Conservation (phyloP, 2,329 filamentous ascomycete species). For the Penicillium sp. region DNA sequence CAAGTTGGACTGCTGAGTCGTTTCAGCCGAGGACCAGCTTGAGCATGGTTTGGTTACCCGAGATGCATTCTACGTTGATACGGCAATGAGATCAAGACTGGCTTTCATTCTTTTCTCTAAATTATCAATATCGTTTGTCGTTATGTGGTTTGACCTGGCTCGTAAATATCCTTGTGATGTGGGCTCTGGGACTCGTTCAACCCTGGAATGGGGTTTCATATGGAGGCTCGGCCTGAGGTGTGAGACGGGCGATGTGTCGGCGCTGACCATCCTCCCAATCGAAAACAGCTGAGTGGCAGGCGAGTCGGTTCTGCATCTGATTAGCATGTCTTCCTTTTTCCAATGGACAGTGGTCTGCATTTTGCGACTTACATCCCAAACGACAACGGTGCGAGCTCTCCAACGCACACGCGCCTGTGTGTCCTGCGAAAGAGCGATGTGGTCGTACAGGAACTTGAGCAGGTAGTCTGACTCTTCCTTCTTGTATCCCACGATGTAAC, state of each 20-base stretch:
- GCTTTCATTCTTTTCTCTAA: not conserved
- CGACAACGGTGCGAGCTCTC: slow-evolving; percentile 76
- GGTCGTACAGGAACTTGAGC: slow-evolving; percentile 75
- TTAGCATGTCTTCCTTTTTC: not conserved
- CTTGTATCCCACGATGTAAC: slow-evolving; percentile 78
- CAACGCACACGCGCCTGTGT: slow-evolving; percentile 76
- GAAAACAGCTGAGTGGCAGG: slow-evolving; percentile 74
- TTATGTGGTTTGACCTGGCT: not conserved
- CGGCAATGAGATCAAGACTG: not conserved
- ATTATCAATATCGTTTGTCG: not conserved
- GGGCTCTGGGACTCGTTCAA: slow-evolving; percentile 6
- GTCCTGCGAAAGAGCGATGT: slow-evolving; percentile 71
- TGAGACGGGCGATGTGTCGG: slow-evolving; percentile 78
- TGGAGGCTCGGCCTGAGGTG: slow-evolving; percentile 77
- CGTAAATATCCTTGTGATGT: not conserved
- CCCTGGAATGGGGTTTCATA: slow-evolving; percentile 66
- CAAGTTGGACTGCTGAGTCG: slow-evolving; percentile 55
- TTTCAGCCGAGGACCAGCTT: slow-evolving; percentile 31
- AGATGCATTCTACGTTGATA: not conserved
- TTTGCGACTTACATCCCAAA: slow-evolving; percentile 67
- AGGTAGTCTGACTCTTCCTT: slow-evolving; percentile 81
- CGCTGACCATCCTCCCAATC: slow-evolving; percentile 81
- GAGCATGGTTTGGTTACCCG: not conserved
- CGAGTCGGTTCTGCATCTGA: slow-evolving; percentile 64
- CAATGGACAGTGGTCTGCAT: not conserved